Evolutionary conservation across 2,329 filamentous ascomycete genomes (phyloP).

Genomic region (Alternaria sp.): DNA sequence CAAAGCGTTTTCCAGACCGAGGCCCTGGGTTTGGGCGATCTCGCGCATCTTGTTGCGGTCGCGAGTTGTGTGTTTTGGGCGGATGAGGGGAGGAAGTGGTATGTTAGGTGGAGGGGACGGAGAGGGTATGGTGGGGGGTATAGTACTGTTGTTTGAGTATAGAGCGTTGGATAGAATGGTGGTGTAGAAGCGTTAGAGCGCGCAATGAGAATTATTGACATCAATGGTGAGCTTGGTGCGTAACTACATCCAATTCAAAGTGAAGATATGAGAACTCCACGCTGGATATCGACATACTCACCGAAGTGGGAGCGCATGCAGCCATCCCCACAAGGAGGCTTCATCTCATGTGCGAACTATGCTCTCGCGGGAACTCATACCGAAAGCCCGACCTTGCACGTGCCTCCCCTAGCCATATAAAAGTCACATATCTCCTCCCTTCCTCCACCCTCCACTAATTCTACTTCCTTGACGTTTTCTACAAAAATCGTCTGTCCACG

Average conservation of each 20-base stretch:
- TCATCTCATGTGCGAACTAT: not conserved
- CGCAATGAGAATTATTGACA: not conserved
- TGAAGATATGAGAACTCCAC: not conserved
- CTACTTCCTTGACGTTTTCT: not conserved
- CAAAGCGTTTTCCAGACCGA: slow-evolving; percentile 98
- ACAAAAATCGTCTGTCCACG: not conserved
- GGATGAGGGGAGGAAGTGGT: slow-evolving; percentile 84
- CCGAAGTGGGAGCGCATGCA: no score
- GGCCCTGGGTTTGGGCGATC: slow-evolving; percentile 74
- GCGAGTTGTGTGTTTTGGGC: slow-evolving; percentile 95
- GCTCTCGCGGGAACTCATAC: not conserved
- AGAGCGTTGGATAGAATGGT: not conserved
- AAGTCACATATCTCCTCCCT: not conserved
- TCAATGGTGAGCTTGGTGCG: not conserved
- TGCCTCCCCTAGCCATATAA: fast-evolving
- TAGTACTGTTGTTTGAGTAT: slow-evolving; percentile 47
- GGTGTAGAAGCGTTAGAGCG: not conserved
- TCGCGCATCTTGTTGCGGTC: slow-evolving; percentile 73
- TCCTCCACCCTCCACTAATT: not conserved
- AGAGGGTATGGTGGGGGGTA: slow-evolving; percentile 45
- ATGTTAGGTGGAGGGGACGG: slow-evolving; percentile 52
- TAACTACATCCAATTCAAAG: fast-evolving
- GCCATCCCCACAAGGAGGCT: fast-evolving
- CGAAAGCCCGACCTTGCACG: not conserved
- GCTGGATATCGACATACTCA: no score